A percentile compares a stretch with the other conserved stretches of the same genome.
Conservation (phyloP, 495 filamentous ascomycete genomes). For the Xylaria scruposa region DNA sequence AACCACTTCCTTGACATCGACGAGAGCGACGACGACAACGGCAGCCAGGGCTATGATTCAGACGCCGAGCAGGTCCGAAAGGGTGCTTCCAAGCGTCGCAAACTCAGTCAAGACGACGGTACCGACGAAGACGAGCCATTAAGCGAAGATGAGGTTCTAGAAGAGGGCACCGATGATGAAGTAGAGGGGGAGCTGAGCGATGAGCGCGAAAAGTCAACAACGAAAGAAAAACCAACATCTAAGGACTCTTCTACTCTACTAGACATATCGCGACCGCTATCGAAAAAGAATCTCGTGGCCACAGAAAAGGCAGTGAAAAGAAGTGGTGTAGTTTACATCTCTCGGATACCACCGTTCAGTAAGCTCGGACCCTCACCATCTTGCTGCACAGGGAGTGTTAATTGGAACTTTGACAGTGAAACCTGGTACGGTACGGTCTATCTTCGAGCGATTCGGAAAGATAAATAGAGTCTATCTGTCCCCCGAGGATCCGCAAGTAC, state of each 20-base stretch:
- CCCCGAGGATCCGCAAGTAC: slow-evolving; percentile 72
- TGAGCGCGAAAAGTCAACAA: slow-evolving; percentile 7
- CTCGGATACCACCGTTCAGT: slow-evolving; percentile 86
- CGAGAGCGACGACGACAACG: slow-evolving; percentile 72
- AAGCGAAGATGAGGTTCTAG: slow-evolving; percentile 39
- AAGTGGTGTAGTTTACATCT: slow-evolving; percentile 87
- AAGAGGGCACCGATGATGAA: slow-evolving; percentile 29
- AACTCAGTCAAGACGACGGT: slow-evolving; percentile 57
- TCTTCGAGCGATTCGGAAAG: slow-evolving; percentile 77
- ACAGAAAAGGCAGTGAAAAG: slow-evolving; percentile 63
- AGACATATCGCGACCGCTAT: slow-evolving; percentile 56
- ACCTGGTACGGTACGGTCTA: slow-evolving; percentile 76
- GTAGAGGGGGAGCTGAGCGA: slow-evolving; percentile 42
- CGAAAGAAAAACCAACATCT: slow-evolving; percentile 28
- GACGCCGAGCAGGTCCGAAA: slow-evolving; percentile 70
- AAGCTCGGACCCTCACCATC: background rate
- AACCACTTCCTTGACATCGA: slow-evolving; percentile 79
- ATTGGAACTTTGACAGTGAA: slow-evolving; percentile 59
- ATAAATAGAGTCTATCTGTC: slow-evolving; percentile 88
- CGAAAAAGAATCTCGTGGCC: slow-evolving; percentile 65
- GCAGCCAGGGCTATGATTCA: slow-evolving; percentile 69
- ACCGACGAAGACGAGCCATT: slow-evolving; percentile 44
- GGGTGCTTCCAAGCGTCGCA: slow-evolving; percentile 72
- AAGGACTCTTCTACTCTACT: slow-evolving; percentile 45
- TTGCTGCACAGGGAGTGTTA: background rate